These are phyloP conservation scores for Dioscorea cayenensis DNA, from an alignment of 116 monocot species.

Conservation along the genomic window DNA sequence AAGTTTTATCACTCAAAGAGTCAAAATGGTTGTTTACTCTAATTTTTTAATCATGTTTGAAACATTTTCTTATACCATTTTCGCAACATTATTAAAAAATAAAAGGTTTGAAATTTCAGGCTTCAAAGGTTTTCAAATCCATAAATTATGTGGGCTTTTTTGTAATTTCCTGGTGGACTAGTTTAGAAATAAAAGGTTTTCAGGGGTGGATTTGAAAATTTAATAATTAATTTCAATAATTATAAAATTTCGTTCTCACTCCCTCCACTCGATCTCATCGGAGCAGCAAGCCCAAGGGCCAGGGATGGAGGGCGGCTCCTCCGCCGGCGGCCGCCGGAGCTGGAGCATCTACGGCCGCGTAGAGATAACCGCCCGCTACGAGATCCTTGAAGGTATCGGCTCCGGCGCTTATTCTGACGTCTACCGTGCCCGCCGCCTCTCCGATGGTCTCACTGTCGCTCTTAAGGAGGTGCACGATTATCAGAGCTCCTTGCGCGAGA, in stretches of 20 bases:
- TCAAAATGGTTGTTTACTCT: no score
- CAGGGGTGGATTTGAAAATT: no score
- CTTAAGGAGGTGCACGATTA: conserved; percentile 95
- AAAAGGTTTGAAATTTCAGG: no score
- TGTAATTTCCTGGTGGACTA: no score
- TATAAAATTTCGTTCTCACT: not conserved
- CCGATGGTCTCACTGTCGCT: conserved; percentile 60
- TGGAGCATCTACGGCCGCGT: conserved; percentile 94
- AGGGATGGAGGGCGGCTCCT: not conserved
- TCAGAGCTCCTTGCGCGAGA: conserved; percentile 73
- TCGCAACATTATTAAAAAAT: no score
- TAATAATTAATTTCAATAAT: not conserved
- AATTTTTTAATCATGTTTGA: no score
- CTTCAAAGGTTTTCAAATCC: no score
- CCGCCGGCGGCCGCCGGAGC: conserved; percentile 19
- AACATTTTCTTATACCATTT: no score
- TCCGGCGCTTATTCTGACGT: conserved; percentile 96
- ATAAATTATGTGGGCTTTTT: no score
- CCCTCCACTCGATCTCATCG: not conserved
- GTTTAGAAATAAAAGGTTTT: no score
- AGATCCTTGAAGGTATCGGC: conserved; percentile 66
- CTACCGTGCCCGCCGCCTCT: conserved; percentile 66
- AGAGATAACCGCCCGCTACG: conserved; percentile 72
- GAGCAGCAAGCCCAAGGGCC: not conserved
- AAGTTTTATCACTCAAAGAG: no score